Evolutionary conservation across 2,329 filamentous ascomycete genomes (phyloP), one percentile per base, ranked within the genome.

Genomic region (Colletotrichum destructivum): DNA sequence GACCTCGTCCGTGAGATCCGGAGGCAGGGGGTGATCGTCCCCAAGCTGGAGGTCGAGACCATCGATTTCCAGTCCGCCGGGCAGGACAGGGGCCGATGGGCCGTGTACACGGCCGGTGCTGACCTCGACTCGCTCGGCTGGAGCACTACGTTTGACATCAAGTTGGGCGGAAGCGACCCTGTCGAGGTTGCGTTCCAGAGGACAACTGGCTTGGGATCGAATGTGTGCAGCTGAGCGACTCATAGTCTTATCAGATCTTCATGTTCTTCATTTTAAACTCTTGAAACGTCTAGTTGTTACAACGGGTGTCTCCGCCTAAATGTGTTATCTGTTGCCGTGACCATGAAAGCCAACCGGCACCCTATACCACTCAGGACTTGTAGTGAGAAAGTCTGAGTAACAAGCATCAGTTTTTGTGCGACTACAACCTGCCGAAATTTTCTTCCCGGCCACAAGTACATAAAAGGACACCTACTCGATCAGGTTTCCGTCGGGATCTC

Each of bases 401-500:
- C 13, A 2, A 31, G 5, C 9, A 12, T 57, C 31, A 57, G 21
- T 49, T 6, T 23, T 15, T 23, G 8, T 13, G 7, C 16, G 13
- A 21, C 15, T 11, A 3, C 11, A 35, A 12, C 57, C 9, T 9
- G 23, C 16, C 23, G 15, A 35, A 9, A 11, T 11, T 3, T 3
- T 38, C 9, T 11, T 38, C 8, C 35, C 9, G 35, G 8, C 35
- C 35, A 11, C 35, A 38, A 8, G 8, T 38, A 38, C 8, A 16
- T 15, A 8, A 11, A 18, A 44, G 16, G 15, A 21, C 7, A 82
- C 88, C 77, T 75, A 91, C 89, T 91, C 89, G 51, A 91, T 85
- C 74, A 91, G 75, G 77, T 91, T 91, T 6, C 86, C 88, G 79
- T 91, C 90, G 2, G 88, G 88, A 78, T 91, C 89, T 47, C 89